A percentile compares a stretch with the other conserved stretches of the same genome.
These are phyloP conservation scores for Aspergillus unguis DNA, from an alignment of 2,329 filamentous ascomycete species.

Conservation along the genomic window DNA sequence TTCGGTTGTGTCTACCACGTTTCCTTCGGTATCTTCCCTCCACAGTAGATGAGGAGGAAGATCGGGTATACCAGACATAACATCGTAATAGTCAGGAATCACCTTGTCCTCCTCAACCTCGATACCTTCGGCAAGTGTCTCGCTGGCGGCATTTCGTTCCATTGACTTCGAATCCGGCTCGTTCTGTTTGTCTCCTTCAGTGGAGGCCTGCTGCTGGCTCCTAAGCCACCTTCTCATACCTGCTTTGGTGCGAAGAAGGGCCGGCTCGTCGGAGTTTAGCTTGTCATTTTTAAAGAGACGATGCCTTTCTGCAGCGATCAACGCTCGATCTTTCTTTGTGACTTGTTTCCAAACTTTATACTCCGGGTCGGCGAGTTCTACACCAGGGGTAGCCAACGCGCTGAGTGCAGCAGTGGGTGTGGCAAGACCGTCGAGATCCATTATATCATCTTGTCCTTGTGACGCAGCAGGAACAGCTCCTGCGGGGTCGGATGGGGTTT, in stretches of 20 bases:
- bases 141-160: constrained; percentile 54
- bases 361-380: constrained; percentile 80
- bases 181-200: constrained; percentile 47
- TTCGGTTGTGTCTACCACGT: constrained; percentile 82
- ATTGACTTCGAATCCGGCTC: constrained; percentile 47
- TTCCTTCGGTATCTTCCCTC: constrained; percentile 84
- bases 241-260: constrained; percentile 76
- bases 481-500: constrained; percentile 71
- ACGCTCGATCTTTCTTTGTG: constrained; percentile 90
- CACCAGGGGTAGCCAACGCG: constrained; percentile 67
- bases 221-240: constrained; percentile 87
- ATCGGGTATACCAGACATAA: constrained; percentile 80
- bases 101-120: constrained; percentile 80
- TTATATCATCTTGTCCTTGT: constrained; percentile 74
- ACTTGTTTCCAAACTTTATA: constrained; percentile 99
- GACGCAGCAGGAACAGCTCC: constrained; percentile 58
- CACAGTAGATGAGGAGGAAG: constrained; percentile 74
- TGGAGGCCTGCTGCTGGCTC: constrained; percentile 68
- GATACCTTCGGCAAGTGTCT: constrained; percentile 92
- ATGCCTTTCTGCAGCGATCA: constrained; percentile 79
- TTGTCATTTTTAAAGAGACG: constrained; percentile 81
- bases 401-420: constrained; percentile 67
- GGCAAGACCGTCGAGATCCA: constrained; percentile 76
- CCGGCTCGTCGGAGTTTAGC: constrained; percentile 82
- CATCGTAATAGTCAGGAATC: constrained; percentile 92